Conservation (phyloP, 768 basidiomycete genomes). For the Cystobasidium tubakii region DNA sequence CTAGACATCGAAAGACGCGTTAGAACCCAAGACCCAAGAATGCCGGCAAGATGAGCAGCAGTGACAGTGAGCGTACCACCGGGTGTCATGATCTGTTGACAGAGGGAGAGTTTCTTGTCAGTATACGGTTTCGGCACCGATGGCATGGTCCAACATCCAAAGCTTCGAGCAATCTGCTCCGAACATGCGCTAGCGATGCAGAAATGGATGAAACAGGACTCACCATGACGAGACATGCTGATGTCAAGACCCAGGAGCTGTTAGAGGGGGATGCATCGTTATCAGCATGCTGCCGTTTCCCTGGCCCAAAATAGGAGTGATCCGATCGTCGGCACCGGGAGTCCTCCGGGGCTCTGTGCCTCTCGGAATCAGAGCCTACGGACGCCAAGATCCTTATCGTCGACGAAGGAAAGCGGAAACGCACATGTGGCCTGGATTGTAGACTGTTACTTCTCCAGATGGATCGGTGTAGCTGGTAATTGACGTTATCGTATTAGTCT, state of each 20-base stretch:
- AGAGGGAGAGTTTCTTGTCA: background rate
- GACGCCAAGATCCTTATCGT: background rate
- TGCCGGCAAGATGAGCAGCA: background rate
- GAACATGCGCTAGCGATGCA: background rate
- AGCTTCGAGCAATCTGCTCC: too few relatives aligned
- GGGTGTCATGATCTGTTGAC: background rate
- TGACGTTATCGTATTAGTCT: background rate
- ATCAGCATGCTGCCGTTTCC: background rate
- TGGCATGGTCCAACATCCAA: too few relatives aligned
- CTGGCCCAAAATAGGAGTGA: background rate
- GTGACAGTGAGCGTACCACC: background rate
- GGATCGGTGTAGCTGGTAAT: background rate
- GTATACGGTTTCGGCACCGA: background rate
- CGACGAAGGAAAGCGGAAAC: background rate
- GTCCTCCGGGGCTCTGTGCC: too few relatives aligned
- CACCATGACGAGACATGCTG: slow-evolving; percentile 50
- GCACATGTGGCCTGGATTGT: slow-evolving; percentile 26
- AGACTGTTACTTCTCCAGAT: background rate
- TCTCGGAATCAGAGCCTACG: too few relatives aligned
- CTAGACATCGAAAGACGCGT: background rate
- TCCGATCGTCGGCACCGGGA: background rate
- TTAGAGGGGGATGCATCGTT: background rate
- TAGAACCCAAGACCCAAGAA: background rate
- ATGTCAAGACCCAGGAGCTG: slow-evolving; percentile 38
- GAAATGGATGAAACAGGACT: slow-evolving; percentile 47